Percentiles rank a stretch among this genome's conserved stretches.
Conservation (phyloP, 352 stramenopile species). For the Globisporangium iwayamae region DNA sequence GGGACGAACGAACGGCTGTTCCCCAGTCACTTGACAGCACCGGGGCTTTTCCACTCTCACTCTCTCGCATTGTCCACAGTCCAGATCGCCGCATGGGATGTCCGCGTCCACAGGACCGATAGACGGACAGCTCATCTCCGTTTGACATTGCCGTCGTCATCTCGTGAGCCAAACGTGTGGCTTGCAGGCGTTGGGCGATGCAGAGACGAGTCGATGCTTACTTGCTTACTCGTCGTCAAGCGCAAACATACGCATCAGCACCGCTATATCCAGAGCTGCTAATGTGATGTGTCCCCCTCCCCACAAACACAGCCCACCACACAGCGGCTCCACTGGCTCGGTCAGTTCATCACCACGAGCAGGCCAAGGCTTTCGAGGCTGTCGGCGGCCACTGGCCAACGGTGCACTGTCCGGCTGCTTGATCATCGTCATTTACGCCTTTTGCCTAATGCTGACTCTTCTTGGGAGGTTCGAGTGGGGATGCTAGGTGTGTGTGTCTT, state of each 20-base stretch:
- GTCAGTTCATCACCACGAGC: too few relatives aligned
- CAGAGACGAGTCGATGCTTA: background rate
- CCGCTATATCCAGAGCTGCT: background rate
- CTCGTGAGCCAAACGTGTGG: background rate
- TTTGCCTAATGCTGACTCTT: background rate
- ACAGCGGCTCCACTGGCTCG: too few relatives aligned
- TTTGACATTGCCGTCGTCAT: background rate
- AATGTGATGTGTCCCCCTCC: background rate
- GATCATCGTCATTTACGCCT: background rate
- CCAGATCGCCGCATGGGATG: background rate
- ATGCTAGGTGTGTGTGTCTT: background rate
- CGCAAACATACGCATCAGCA: background rate
- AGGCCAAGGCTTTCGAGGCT: background rate
- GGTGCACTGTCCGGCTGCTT: background rate
- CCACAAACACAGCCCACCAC: background rate
- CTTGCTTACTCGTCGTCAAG: background rate
- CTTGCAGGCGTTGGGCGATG: background rate
- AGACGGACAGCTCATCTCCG: background rate
- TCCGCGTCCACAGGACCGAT: background rate
- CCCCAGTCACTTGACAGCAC: background rate
- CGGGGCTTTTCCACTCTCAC: background rate
- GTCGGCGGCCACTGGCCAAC: background rate
- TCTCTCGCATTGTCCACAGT: background rate
- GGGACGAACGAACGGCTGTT: background rate
- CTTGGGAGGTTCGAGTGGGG: too few relatives aligned